Evolutionary conservation across 148 eudicot species (phyloP).

Genomic region (Linanthus parryae): DNA sequence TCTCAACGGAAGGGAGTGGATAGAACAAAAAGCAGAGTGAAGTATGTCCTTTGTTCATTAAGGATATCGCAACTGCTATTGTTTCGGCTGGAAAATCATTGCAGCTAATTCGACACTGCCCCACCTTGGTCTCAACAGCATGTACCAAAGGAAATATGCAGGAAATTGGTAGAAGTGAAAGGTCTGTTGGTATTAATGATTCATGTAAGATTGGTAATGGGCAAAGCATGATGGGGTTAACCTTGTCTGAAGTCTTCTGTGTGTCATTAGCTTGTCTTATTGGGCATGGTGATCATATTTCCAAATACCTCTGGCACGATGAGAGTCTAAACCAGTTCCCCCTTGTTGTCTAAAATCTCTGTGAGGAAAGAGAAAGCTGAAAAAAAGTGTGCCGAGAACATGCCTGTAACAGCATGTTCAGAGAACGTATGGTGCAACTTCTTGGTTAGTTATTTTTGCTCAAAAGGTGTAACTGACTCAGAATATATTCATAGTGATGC

Average conservation of each 20-base stretch:
- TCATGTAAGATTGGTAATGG: conserved; percentile 16
- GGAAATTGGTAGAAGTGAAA: conserved; percentile 15
- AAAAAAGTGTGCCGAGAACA: conserved; percentile 18
- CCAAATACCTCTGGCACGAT: conserved; percentile 45
- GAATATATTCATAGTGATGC: conserved; percentile 16
- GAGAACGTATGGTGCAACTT: conserved; percentile 59
- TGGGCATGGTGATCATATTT: conserved; percentile 83
- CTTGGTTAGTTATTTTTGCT: conserved; percentile 35
- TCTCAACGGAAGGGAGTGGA: conserved; percentile 23
- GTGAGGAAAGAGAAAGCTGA: conserved; percentile 15
- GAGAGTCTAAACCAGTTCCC: conserved; percentile 26
- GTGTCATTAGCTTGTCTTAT: conserved; percentile 73
- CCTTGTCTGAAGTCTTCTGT: conserved; percentile 81
- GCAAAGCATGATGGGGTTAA: conserved; percentile 39
- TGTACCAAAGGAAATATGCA: conserved; percentile 22
- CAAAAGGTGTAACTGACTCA: conserved; percentile 20
- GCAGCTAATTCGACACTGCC: conserved; percentile 80
- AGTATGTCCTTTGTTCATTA: conserved; percentile 74
- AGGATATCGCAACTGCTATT: conserved; percentile 62
- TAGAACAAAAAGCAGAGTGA: conserved; percentile 28
- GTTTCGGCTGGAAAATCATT: conserved; percentile 95
- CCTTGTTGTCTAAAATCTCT: conserved; percentile 20
- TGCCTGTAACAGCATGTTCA: conserved; percentile 19
- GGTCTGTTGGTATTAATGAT: conserved; percentile 11
- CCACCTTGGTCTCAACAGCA: conserved; percentile 22